phyloP scores from a whole-genome alignment of 352 stramenopile species.

The Pythium brachiatum region DNA sequence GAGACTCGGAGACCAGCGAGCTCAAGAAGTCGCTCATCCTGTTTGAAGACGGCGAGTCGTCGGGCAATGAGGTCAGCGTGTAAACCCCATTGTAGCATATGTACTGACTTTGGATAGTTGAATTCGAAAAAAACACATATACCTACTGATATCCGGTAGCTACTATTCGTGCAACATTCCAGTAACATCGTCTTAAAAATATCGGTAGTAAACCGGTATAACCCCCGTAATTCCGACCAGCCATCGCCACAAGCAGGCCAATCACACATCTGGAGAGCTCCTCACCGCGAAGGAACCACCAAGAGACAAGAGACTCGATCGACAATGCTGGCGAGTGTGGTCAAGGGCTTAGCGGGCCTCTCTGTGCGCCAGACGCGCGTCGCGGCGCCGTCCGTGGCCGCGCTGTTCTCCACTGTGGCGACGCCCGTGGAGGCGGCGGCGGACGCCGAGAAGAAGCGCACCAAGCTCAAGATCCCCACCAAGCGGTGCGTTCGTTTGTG shows the following conservation, averaged over 20 bases:
- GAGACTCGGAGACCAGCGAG: constrained; percentile 30
- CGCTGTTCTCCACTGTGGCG: constrained; percentile 43
- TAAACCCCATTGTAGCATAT: constrained; percentile 13
- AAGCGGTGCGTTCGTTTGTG: constrained; percentile 41
- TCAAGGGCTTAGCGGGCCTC: constrained; percentile 48
- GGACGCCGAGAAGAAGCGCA: constrained; percentile 37
- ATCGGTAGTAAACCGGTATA: constrained; percentile 19
- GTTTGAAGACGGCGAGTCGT: constrained; percentile 46
- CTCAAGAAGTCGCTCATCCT: constrained; percentile 63
- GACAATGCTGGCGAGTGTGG: constrained; percentile 55
- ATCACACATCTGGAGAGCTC: constrained; percentile 7
- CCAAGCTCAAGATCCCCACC: constrained; percentile 81
- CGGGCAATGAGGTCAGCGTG: constrained; percentile 34
- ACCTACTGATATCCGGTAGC: constrained; percentile 1
- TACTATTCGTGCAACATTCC: constrained; percentile 3
- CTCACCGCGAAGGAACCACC: not conserved
- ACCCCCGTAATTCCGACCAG: constrained; percentile 8
- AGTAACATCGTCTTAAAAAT: not conserved
- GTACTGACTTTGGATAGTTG: not conserved
- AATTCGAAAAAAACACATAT: not conserved
- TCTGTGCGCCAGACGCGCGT: constrained; percentile 27
- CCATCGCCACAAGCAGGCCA: constrained; percentile 15
- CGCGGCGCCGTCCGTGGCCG: constrained; percentile 28
- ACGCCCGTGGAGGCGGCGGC: constrained; percentile 11
- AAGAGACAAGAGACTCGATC: not conserved